Conservation (phyloP, 768 basidiomycete genomes). For the Suillus luteus region DNA sequence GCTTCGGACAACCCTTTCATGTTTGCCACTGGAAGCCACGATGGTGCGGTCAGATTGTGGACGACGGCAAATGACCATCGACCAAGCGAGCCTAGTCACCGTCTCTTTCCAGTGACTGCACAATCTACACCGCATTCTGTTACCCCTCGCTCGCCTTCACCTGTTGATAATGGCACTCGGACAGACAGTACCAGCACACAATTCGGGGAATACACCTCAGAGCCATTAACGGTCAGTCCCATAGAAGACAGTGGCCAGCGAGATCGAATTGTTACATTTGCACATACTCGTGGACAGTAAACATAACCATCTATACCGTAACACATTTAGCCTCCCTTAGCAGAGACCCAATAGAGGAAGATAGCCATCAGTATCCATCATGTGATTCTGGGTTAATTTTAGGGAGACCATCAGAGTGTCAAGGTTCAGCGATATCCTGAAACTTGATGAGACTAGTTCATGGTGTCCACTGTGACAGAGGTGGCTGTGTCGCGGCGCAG, state of each 20-base stretch:
- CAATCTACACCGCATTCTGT: conserved; percentile 7
- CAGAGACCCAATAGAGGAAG: not conserved
- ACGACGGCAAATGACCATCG: conserved; percentile 35
- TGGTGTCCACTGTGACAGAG: not conserved
- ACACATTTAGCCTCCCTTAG: not conserved
- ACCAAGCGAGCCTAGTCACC: conserved; percentile 1
- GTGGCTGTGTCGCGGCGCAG: not conserved
- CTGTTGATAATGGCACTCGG: not conserved
- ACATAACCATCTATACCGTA: not conserved
- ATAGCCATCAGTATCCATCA: not conserved
- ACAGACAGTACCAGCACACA: conserved; percentile 5
- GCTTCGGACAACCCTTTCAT: conserved; percentile 61
- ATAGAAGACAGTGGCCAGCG: conserved; percentile 10
- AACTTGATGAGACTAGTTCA: no score
- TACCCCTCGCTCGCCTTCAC: conserved; percentile 8
- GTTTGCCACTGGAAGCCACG: conserved; percentile 71
- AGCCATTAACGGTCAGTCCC: conserved; percentile 13
- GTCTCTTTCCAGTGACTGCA: not conserved
- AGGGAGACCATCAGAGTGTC: not conserved
- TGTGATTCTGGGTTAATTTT: not conserved
- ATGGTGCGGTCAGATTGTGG: conserved; percentile 72
- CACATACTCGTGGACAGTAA: not conserved
- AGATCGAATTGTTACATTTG: conserved; percentile 14
- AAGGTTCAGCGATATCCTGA: not conserved
- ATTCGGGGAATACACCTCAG: conserved; percentile 10